Conservation (phyloP, 805 yeast genomes). For the Blastobotrys attinorum region DNA sequence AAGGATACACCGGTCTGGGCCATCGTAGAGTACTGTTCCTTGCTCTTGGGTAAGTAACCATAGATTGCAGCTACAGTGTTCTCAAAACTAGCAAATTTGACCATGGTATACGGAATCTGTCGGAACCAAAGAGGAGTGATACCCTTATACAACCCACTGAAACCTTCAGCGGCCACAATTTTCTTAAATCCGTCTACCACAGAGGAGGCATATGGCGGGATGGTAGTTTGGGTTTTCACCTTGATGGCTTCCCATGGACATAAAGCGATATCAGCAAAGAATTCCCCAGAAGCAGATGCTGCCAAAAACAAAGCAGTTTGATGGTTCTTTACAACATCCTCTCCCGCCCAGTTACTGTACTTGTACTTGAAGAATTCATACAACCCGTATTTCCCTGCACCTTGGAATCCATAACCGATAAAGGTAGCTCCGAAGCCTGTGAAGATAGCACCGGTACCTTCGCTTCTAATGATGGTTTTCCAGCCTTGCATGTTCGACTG, state of each 20-base stretch:
- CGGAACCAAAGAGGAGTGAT: constrained; percentile 89
- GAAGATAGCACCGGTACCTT: constrained; percentile 68
- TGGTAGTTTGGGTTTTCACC: constrained; percentile 86
- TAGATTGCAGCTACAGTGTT: constrained; percentile 80
- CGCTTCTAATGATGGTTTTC: constrained; percentile 58
- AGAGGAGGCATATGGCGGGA: constrained; percentile 71
- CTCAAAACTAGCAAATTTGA: constrained; percentile 91
- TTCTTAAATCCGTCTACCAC: constrained; percentile 61
- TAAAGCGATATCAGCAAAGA: constrained; percentile 78
- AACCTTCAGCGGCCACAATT: constrained; percentile 60
- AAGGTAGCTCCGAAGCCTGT: constrained; percentile 91
- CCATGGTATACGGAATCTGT: constrained; percentile 98
- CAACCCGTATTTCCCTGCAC: constrained; percentile 95
- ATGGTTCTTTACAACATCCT: constrained; percentile 49
- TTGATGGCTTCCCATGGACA: constrained; percentile 96
- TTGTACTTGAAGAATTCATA: constrained; percentile 84
- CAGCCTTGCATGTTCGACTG: constrained; percentile 77
- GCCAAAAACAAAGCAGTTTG: constrained; percentile 68
- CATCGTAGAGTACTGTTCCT: constrained; percentile 56
- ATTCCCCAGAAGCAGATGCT: constrained; percentile 91
- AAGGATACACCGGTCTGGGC: constrained; percentile 94
- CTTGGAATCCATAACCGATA: constrained; percentile 90
- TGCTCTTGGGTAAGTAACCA: constrained; percentile 60
- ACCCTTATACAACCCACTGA: constrained; percentile 77
- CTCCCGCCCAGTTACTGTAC: constrained; percentile 62